Percentiles rank a stretch among this genome's conserved stretches.
Conservation (phyloP, 2,329 filamentous ascomycete species). For the Lachnellula occidentalis region DNA sequence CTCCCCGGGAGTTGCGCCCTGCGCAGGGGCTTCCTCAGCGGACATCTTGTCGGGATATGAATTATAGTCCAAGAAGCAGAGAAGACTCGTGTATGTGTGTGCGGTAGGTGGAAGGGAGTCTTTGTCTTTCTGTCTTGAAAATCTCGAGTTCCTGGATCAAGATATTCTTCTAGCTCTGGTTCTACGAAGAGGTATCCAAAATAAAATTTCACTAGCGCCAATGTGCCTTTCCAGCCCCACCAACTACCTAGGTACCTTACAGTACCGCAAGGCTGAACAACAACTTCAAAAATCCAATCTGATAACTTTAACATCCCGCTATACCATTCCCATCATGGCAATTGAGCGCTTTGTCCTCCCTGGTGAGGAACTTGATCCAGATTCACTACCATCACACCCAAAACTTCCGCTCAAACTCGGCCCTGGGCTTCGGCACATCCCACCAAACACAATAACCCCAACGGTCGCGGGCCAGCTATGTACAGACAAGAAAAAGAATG, state of each 20-base stretch:
- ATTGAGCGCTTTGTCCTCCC: constrained; percentile 65
- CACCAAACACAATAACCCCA: constrained; percentile 66
- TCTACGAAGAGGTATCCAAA: constrained; percentile 1
- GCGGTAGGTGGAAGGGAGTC: neutral
- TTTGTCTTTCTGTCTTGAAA: constrained; percentile 1
- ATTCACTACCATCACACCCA: constrained; percentile 60
- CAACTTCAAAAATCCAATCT: neutral
- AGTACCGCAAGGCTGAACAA: constrained; percentile 29
- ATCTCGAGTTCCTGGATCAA: constrained; percentile 9
- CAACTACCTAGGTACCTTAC: neutral
- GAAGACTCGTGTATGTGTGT: neutral
- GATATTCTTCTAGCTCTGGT: constrained; percentile 17
- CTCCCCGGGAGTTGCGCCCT: constrained; percentile 44
- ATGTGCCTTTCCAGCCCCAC: constrained; percentile 10
- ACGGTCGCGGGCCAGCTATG: constrained; percentile 63
- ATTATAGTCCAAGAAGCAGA: neutral
- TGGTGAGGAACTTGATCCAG: constrained; percentile 66
- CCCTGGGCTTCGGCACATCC: constrained; percentile 76
- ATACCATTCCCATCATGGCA: constrained; percentile 11
- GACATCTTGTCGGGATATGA: constrained; percentile 24
- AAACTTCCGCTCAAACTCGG: constrained; percentile 74
- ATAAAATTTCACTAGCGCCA: constrained; percentile 28
- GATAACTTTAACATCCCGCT: neutral
- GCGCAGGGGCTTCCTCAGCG: constrained; percentile 21
- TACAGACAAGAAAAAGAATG: constrained; percentile 67